Percentiles rank a stretch among this genome's conserved stretches.
These are phyloP conservation scores for Nakazawaea populi DNA, from an alignment of 805 yeast species.

Conservation along the genomic window DNA sequence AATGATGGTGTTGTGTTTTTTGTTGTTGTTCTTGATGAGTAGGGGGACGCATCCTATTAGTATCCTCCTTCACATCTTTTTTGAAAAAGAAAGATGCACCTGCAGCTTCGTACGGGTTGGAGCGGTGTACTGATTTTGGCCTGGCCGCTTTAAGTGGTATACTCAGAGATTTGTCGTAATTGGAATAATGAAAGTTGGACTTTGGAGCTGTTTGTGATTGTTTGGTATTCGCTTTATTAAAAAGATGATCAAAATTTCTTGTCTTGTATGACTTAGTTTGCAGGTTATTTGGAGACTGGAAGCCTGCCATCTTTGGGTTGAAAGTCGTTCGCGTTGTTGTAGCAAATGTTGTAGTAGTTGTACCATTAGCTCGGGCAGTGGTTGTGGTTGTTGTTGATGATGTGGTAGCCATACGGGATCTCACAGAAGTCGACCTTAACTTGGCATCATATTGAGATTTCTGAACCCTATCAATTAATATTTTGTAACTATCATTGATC, in stretches of 20 bases:
- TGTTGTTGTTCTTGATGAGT: too few species aligned
- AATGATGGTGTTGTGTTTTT: too few species aligned
- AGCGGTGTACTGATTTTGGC: conserved; percentile 10
- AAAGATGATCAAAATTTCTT: conserved; percentile 9
- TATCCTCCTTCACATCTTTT: background rate
- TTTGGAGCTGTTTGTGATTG: conserved; percentile 2
- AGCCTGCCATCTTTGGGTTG: conserved; percentile 5
- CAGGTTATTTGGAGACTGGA: conserved; percentile 1
- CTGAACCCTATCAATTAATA: background rate
- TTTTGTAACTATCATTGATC: conserved; percentile 4
- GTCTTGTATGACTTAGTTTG: conserved; percentile 3
- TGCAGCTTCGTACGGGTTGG: background rate
- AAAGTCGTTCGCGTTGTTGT: conserved; percentile 5
- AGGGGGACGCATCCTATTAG: background rate
- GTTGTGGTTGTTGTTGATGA: background rate
- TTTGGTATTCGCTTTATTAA: background rate
- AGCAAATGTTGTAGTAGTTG: background rate
- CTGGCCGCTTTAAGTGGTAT: background rate
- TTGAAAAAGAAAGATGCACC: too few species aligned
- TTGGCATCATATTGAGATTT: conserved; percentile 4
- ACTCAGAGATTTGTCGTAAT: background rate
- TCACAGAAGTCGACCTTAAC: conserved; percentile 3
- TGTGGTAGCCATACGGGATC: background rate
- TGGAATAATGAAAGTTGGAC: conserved; percentile 9
- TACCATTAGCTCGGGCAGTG: background rate